Evolutionary conservation across 257 asterid genomes (phyloP).

Genomic region (Gardenia jasminoides): DNA sequence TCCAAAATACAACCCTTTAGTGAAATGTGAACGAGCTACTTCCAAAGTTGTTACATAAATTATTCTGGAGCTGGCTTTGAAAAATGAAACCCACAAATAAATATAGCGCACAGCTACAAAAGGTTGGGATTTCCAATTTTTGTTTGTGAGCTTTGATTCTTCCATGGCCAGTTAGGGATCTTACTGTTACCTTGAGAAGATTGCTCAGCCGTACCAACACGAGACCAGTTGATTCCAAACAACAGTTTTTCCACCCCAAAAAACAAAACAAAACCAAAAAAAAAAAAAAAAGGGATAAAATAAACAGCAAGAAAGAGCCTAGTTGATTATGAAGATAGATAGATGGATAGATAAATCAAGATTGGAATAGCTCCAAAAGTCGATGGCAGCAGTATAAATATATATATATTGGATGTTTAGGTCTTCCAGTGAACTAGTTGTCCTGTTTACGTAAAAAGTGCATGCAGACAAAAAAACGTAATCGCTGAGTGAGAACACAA

Average conservation of each 20-base stretch:
- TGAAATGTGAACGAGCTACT: not conserved
- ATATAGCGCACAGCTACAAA: not conserved
- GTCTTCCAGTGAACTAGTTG: conserved; percentile 30
- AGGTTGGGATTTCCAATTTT: not conserved
- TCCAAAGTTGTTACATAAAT: not conserved
- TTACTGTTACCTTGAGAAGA: conserved; percentile 32
- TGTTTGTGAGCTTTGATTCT: not conserved
- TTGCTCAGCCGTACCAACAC: conserved; percentile 19
- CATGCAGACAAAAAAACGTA: conserved; percentile 27
- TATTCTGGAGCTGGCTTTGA: not conserved
- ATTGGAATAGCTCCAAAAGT: conserved; percentile 12
- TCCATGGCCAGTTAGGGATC: conserved; percentile 20
- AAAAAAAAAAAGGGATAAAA: not conserved
- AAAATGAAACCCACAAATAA: not conserved
- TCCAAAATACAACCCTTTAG: not conserved
- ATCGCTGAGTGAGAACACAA: conserved; percentile 23
- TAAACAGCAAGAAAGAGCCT: not conserved
- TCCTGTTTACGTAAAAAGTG: conserved; percentile 33
- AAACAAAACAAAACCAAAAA: not conserved
- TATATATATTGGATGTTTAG: too few species aligned
- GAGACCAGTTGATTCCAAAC: conserved; percentile 4
- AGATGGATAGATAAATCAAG: not conserved
- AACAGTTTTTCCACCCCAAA: not conserved
- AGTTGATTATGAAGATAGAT: not conserved
- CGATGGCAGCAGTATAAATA: conserved; percentile 8